Conservation (phyloP, 306 rosid genomes). For the Comarum palustre region DNA sequence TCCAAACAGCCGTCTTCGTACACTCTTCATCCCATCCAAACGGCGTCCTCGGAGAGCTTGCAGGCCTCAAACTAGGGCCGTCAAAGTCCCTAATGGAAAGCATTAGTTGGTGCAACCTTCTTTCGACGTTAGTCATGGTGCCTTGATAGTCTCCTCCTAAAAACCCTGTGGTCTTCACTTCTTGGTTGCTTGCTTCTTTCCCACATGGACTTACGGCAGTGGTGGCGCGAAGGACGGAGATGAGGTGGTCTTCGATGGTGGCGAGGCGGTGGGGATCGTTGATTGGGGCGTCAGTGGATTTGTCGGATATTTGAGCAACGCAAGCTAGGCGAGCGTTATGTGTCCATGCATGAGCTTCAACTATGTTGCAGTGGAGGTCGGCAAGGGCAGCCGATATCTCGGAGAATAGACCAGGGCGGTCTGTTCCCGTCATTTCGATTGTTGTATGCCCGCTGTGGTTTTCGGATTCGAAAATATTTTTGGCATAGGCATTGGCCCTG, state of each 20-base stretch:
- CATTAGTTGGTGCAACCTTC: conserved; percentile 73
- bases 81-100: conserved; percentile 49
- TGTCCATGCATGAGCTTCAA: conserved; percentile 70
- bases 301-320: conserved; percentile 58
- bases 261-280: conserved; percentile 50
- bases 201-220: conserved; percentile 18
- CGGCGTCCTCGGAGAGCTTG: conserved; percentile 5
- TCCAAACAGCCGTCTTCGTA: conserved; percentile 37
- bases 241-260: conserved; percentile 47
- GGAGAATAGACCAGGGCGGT: conserved; percentile 57
- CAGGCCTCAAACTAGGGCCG: neutral
- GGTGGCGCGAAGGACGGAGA: conserved; percentile 49
- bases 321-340: conserved; percentile 64
- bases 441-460: conserved; percentile 37
- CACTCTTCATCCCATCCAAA: conserved; percentile 23
- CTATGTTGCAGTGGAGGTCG: conserved; percentile 61
- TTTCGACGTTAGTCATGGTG: conserved; percentile 47
- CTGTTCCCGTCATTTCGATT: conserved; percentile 56
- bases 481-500: conserved; percentile 29
- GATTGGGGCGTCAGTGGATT: conserved; percentile 48
- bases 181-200: conserved; percentile 28
- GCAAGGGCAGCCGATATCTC: conserved; percentile 60
- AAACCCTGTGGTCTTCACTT: conserved; percentile 39
- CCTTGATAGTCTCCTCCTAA: conserved; percentile 31
- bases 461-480: conserved; percentile 19